Evolutionary conservation across 768 basidiomycete genomes (phyloP), one percentile per base, ranked within the genome.

Genomic region (Coprinellus micaceus): DNA sequence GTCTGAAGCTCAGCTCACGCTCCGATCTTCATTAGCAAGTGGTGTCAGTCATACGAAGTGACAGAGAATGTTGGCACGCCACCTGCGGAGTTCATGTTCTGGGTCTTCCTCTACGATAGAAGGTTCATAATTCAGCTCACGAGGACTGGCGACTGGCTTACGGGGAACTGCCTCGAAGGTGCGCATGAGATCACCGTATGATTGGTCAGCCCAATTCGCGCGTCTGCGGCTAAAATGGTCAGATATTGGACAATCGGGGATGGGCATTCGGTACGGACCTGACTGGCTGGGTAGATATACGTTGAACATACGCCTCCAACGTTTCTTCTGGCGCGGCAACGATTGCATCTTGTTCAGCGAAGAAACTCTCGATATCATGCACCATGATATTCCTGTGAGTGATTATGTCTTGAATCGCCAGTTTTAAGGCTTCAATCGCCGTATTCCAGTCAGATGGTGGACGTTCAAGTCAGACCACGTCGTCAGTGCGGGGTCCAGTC

Each of bases 251-350:
- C 41, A 46, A 2, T 40, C 36, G 41, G 21, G 39, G 29, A 6
- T 5, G n/a, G 36, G 33, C 6, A 13, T 33, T 59, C 15, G 36
- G 30, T 33, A 28, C 47, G 30, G 15, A 53, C 51, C 45, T 39
- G n/a, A 29, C 48, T 19, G 49, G 41, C 39, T 45, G 26, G 11
- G 28, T 41, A 25, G 13, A 58, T 37, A 72, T 62, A 26, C 75
- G 67, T 43, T 67, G 66, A 45, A 80, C 59, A 60, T 80, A 85
- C 44, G 78, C 75, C 15, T 79, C 71, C 45, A 79, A 59, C 37
- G 79, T 77, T 64, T 84, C 82, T 37, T 83, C 79, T 2, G 81
- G 79, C 17, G 80, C 57, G 45, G 71, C 75, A 82, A 85, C 81
- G 9, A 73, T 74, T 52, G 67, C 69, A 50, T 85, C 80, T 66